Evolutionary conservation across 202 grass and related monocot species (phyloP).

Genomic region (Tripidium arundinaceum): DNA sequence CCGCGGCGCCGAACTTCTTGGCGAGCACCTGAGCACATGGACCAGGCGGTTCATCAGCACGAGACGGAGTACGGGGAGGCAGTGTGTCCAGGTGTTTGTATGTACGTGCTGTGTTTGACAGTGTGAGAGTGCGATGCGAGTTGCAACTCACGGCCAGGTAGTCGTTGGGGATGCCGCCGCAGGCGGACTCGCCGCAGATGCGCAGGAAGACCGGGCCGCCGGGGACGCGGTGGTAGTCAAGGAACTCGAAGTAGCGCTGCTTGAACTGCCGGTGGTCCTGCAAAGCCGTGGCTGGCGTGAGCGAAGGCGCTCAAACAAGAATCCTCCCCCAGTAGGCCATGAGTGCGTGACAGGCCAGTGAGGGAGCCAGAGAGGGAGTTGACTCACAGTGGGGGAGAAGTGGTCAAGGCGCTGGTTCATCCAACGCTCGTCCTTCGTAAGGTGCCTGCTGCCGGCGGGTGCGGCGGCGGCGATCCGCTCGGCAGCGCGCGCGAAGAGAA

Average conservation of each 20-base stretch:
- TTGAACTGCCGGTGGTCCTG: constrained; percentile 77
- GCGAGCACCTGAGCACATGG: constrained; percentile 44
- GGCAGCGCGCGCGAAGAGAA: constrained; percentile 7
- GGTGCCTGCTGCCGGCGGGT: constrained; percentile 36
- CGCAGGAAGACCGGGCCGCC: constrained; percentile 76
- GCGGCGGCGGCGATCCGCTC: neutral
- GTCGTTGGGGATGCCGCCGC: constrained; percentile 79
- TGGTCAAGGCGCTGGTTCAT: constrained; percentile 87
- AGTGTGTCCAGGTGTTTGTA: neutral
- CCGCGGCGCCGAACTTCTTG: constrained; percentile 86
- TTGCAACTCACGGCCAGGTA: constrained; percentile 58
- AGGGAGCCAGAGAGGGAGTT: neutral
- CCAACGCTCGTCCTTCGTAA: constrained; percentile 64
- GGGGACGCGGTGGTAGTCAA: constrained; percentile 49
- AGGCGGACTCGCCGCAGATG: constrained; percentile 80
- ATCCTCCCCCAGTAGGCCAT: neutral
- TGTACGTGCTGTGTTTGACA: neutral
- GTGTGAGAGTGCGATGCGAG: neutral
- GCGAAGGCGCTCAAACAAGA: neutral
- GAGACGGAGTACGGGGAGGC: neutral
- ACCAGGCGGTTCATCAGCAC: neutral
- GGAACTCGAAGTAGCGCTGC: constrained; percentile 84
- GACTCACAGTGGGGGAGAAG: constrained; percentile 77
- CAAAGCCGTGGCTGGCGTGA: neutral
- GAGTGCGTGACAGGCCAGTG: neutral